Evolutionary conservation across 495 filamentous ascomycete genomes (phyloP).

Genomic region (Neurospora sp.): DNA sequence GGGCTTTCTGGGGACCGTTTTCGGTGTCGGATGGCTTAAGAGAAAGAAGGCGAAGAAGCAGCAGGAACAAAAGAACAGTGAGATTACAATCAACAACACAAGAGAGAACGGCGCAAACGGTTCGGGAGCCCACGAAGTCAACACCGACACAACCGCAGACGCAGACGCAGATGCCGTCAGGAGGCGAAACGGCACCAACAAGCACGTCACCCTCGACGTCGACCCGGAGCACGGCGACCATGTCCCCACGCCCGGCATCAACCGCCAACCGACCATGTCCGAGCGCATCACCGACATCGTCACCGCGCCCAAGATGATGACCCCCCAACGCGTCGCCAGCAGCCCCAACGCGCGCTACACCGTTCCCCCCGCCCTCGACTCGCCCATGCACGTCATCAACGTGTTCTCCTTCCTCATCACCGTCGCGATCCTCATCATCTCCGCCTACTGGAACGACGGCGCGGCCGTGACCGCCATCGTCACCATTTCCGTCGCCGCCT

Average conservation of each 20-base stretch:
- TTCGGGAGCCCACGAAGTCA: background rate
- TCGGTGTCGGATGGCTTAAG: background rate
- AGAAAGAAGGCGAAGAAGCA: background rate
- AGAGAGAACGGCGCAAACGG: background rate
- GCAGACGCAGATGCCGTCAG: background rate
- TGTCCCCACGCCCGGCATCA: conserved; percentile 11
- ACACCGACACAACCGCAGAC: too few species aligned
- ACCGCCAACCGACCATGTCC: conserved; percentile 19
- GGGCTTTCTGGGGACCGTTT: background rate
- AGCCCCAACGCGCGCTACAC: conserved; percentile 21
- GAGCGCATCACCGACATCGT: conserved; percentile 27
- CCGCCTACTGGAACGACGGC: conserved; percentile 37
- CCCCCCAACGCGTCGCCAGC: conserved; percentile 3
- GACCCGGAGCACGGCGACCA: conserved; percentile 3
- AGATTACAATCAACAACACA: background rate
- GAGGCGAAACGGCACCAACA: background rate
- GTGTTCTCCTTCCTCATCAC: conserved; percentile 41
- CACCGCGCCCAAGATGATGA: conserved; percentile 23
- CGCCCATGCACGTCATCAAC: conserved; percentile 43
- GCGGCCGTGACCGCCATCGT: conserved; percentile 40
- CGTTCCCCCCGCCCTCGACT: conserved; percentile 36
- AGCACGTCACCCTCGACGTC: background rate
- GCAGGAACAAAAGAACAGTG: background rate
- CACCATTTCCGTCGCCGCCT: conserved; percentile 35
- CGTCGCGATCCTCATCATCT: conserved; percentile 29